These are phyloP conservation scores for Tetrapisispora fleetii DNA, from an alignment of 805 yeast genomes.

Conservation along the genomic window DNA sequence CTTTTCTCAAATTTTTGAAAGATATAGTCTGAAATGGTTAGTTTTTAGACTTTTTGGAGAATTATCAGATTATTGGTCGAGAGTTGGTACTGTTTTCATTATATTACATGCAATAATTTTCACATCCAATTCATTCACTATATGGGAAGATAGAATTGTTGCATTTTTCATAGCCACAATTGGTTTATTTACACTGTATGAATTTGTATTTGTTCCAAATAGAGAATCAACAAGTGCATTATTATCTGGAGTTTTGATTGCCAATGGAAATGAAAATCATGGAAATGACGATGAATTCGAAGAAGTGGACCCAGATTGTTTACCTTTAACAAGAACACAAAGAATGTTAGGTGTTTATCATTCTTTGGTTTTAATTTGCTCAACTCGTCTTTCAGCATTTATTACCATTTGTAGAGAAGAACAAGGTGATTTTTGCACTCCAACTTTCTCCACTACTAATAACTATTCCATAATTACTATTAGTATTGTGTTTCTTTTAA, in stretches of 20 bases:
- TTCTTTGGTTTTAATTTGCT: slow-evolving; percentile 51
- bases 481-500: slow-evolving; percentile 36
- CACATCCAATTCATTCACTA: slow-evolving; percentile 85
- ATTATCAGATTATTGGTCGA: slow-evolving; percentile 66
- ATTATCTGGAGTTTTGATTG: slow-evolving; percentile 27
- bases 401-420: slow-evolving; percentile 91
- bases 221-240: slow-evolving; percentile 33
- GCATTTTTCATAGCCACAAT: slow-evolving; percentile 52
- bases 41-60: slow-evolving; percentile 42
- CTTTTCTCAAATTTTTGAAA: slow-evolving; percentile 67
- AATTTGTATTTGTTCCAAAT: slow-evolving; percentile 29
- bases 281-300: slow-evolving; percentile 16
- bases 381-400: slow-evolving; percentile 56
- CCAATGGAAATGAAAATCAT: slow-evolving; percentile 20
- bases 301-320: slow-evolving; percentile 22
- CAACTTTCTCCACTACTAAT: slow-evolving; percentile 52
- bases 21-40: slow-evolving; percentile 65
- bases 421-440: slow-evolving; percentile 64
- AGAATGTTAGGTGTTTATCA: slow-evolving; percentile 62
- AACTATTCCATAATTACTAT: slow-evolving; percentile 53
- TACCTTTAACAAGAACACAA: slow-evolving; percentile 32
- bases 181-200: slow-evolving; percentile 48
- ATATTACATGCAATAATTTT: slow-evolving; percentile 58
- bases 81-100: slow-evolving; percentile 50
- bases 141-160: slow-evolving; percentile 84